phyloP scores from a whole-genome alignment of 108 stramenopile genomes.

The Conticribra weissflogii region DNA sequence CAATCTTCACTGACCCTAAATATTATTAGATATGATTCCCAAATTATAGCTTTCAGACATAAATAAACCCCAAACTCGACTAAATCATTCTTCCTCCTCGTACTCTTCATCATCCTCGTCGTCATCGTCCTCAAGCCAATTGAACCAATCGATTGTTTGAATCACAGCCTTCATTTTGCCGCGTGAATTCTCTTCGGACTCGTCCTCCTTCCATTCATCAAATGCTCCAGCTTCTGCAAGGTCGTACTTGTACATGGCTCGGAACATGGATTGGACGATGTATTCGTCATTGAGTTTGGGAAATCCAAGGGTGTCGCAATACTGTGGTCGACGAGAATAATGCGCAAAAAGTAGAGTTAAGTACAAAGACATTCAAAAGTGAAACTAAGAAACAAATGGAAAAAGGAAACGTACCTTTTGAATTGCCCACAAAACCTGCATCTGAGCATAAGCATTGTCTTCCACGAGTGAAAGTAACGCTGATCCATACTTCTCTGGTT shows the following conservation, averaged over 20 bases:
- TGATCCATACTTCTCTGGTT: slow-evolving; percentile 61
- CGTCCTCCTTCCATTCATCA: slow-evolving; percentile 86
- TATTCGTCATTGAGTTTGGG: slow-evolving; percentile 85
- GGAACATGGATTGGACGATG: slow-evolving; percentile 84
- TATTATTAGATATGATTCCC: too few relatives aligned
- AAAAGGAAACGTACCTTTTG: slow-evolving; percentile 57
- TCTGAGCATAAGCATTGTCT: slow-evolving; percentile 72
- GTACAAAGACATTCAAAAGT: slow-evolving; percentile 1
- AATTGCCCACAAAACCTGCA: slow-evolving; percentile 81
- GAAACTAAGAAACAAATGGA: slow-evolving; percentile 2
- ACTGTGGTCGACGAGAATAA: slow-evolving; percentile 7
- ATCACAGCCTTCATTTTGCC: slow-evolving; percentile 82
- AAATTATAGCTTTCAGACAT: too few relatives aligned
- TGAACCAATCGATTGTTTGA: slow-evolving; percentile 88
- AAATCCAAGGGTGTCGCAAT: slow-evolving; percentile 81
- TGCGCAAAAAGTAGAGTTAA: background rate
- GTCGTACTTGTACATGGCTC: slow-evolving; percentile 89
- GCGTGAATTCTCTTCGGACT: slow-evolving; percentile 59
- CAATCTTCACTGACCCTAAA: too few relatives aligned
- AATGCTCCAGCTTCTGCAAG: slow-evolving; percentile 80
- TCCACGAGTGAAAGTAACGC: slow-evolving; percentile 72
- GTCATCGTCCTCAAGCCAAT: slow-evolving; percentile 86
- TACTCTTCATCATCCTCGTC: slow-evolving; percentile 80
- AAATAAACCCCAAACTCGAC: too few relatives aligned
- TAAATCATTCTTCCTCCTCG: slow-evolving; percentile 50